Conservation (phyloP, 164 flowering plant genomes). For the Annona squamosa region DNA sequence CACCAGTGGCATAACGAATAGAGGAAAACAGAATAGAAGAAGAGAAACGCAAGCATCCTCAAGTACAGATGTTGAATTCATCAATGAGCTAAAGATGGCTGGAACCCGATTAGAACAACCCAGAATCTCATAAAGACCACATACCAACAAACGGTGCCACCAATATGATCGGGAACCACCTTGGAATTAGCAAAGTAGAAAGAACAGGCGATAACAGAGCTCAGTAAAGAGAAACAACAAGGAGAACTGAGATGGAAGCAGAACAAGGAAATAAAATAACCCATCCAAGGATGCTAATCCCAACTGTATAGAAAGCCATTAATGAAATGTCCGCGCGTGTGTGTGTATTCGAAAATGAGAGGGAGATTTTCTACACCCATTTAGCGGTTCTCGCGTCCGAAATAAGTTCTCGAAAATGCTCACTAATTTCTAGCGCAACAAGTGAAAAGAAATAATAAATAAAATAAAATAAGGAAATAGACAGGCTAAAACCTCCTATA, state of each 20-base stretch:
- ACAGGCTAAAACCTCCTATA: not conserved
- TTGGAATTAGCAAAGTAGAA: not conserved
- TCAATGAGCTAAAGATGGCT: not conserved
- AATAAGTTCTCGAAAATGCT: not conserved
- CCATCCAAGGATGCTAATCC: not conserved
- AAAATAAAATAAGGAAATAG: too few relatives aligned
- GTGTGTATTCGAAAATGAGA: not conserved
- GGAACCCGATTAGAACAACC: not conserved
- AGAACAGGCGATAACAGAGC: not conserved
- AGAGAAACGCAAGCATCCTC: not conserved
- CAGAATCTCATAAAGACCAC: not conserved
- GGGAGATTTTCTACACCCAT: not conserved
- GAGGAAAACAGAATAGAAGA: not conserved
- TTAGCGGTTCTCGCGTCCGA: not conserved
- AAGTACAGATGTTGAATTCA: not conserved
- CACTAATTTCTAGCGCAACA: not conserved
- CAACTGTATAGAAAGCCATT: not conserved
- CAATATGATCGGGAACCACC: not conserved
- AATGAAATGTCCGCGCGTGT: too few relatives aligned
- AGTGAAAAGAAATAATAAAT: not conserved
- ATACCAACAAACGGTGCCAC: not conserved
- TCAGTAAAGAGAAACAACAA: not conserved
- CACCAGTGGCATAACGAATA: not conserved
- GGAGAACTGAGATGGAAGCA: not conserved
- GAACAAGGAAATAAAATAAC: not conserved